A percentile compares a stretch with the other conserved stretches of the same genome.
These are phyloP conservation scores for Babesia bovis DNA, from an alignment of 169 alveolate species.

Conservation along the genomic window DNA sequence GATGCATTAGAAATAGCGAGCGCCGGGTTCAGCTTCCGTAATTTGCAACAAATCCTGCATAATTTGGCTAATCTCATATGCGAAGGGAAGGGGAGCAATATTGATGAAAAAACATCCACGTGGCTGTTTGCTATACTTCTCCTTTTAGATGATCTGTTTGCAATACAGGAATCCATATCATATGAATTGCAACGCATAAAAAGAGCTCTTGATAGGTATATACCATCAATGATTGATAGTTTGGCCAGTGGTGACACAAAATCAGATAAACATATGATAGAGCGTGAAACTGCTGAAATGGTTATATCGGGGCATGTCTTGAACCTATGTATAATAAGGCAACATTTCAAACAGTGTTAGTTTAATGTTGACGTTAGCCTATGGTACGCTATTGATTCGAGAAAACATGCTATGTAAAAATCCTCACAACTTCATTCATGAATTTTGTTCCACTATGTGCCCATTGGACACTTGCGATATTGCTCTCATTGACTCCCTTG, in stretches of 20 bases:
- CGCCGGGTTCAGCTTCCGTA: conserved; percentile 43
- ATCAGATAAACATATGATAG: background rate
- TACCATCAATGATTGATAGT: conserved; percentile 8
- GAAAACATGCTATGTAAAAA: no score
- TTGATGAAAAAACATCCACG: conserved; percentile 20
- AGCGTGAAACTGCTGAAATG: background rate
- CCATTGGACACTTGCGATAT: background rate
- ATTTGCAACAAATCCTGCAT: conserved; percentile 39
- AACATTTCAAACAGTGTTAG: conserved; percentile 54
- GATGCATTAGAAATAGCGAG: conserved; percentile 7
- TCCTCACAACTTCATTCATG: no score
- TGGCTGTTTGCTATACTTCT: conserved; percentile 54
- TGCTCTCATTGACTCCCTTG: background rate
- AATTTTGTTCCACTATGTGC: no score
- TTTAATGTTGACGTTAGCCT: background rate
- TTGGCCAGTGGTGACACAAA: background rate
- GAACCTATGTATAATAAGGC: conserved; percentile 31
- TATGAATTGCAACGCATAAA: conserved; percentile 60
- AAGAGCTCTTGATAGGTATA: conserved; percentile 34
- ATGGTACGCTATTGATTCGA: background rate
- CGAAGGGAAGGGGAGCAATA: conserved; percentile 39
- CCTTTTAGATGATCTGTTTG: conserved; percentile 64
- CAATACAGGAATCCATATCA: conserved; percentile 49
- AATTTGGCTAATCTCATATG: conserved; percentile 26
- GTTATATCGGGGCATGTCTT: conserved; percentile 16